Conservation (phyloP, 192 early-diverging fungal genomes). For the Backusella australiensis region DNA sequence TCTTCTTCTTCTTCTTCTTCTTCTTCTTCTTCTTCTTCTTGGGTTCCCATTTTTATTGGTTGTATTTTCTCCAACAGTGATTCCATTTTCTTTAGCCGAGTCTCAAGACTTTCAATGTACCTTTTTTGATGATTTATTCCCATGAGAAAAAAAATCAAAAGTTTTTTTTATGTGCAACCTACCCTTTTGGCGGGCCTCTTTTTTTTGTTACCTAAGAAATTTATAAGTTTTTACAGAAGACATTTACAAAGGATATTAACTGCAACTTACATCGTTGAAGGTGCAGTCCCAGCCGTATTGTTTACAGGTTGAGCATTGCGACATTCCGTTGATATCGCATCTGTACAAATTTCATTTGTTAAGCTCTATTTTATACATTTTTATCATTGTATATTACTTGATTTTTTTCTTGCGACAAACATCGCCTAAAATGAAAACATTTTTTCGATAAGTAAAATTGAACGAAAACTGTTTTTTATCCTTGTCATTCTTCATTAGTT, state of each 20-base stretch:
- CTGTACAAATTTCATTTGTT: constrained; percentile 6
- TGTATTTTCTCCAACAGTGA: constrained; percentile 19
- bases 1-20: background rate
- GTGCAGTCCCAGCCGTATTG: constrained; percentile 36
- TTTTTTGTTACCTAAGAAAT: constrained; percentile 20
- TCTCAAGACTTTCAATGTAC: constrained; percentile 33
- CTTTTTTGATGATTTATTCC: constrained; percentile 1
- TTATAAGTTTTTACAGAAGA: background rate
- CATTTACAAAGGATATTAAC: background rate
- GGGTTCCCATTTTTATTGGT: background rate
- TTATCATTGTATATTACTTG: constrained; percentile 10
- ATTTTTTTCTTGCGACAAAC: constrained; percentile 33
- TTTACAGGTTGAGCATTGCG: constrained; percentile 25
- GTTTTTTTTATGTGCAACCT: constrained; percentile 5
- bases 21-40: background rate
- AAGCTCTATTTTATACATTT: background rate
- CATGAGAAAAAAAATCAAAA: constrained; percentile 10
- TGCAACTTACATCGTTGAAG: constrained; percentile 30
- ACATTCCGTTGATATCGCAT: constrained; percentile 18
- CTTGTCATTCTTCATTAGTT: background rate
- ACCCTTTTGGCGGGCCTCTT: constrained; percentile 37
- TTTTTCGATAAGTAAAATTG: background rate
- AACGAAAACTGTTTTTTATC: background rate
- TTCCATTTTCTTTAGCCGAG: constrained; percentile 28
- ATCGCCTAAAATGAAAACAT: constrained; percentile 22